Evolutionary conservation across 805 yeast species (phyloP).

Genomic region (Saitoella complicata): DNA sequence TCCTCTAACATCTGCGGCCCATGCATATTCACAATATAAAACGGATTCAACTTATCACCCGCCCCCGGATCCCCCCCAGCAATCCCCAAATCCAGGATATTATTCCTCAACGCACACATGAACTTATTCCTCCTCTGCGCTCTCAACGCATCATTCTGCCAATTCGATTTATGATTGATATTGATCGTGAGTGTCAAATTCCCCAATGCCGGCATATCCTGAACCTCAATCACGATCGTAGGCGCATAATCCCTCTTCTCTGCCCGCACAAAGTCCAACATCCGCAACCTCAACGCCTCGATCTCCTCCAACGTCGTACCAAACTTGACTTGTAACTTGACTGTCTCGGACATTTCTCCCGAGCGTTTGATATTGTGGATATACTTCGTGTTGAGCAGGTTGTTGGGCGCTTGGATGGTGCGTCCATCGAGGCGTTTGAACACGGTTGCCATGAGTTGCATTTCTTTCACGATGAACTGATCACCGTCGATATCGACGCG

Average conservation of each 20-base stretch:
- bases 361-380: constrained; percentile 25
- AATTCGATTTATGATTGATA: constrained; percentile 19
- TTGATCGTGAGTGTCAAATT: constrained; percentile 17
- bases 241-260: constrained; percentile 24
- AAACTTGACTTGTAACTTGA: constrained; percentile 14
- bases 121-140: constrained; percentile 8
- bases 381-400: constrained; percentile 22
- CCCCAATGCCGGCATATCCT: constrained; percentile 22
- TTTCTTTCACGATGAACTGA: constrained; percentile 17
- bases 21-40: too few relatives aligned
- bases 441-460: constrained; percentile 24
- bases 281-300: constrained; percentile 17
- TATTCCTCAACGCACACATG: constrained; percentile 5
- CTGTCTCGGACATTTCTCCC: constrained; percentile 10
- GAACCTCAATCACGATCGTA: constrained; percentile 19
- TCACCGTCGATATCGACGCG: constrained; percentile 20
- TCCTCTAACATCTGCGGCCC: too few relatives aligned
- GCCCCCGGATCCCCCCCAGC: not conserved
- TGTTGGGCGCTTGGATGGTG: constrained; percentile 23
- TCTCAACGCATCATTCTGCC: constrained; percentile 17
- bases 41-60: too few relatives aligned
- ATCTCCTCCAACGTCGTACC: constrained; percentile 22
- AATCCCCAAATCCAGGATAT: constrained; percentile 1
- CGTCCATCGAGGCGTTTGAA: constrained; percentile 18
- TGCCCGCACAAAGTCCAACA: constrained; percentile 18